phyloP scores from a whole-genome alignment of 2,329 filamentous ascomycete species.

The Diaporthe aspalathi region DNA sequence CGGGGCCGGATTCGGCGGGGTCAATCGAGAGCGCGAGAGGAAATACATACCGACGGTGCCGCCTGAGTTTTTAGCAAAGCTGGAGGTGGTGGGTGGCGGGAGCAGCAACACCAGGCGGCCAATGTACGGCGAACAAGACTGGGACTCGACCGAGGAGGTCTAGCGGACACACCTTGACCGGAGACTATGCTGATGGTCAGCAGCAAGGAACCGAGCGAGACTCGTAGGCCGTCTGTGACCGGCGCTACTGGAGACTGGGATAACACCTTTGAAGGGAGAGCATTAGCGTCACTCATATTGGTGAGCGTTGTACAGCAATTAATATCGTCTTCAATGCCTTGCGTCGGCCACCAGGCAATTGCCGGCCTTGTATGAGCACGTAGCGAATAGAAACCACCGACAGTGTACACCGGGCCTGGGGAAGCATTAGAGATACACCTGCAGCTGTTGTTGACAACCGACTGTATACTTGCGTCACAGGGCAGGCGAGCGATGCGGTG shows the following conservation, averaged over 20 bases:
- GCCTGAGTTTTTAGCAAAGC: conserved; percentile 88
- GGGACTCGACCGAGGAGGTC: conserved; percentile 72
- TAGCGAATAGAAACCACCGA: neutral
- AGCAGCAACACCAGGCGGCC: conserved; percentile 57
- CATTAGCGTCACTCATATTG: conserved; percentile 17
- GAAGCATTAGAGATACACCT: neutral
- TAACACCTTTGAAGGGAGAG: neutral
- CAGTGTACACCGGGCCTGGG: too few species aligned
- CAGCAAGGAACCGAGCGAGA: conserved; percentile 23
- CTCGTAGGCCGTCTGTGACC: conserved; percentile 16
- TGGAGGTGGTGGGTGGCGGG: conserved; percentile 69
- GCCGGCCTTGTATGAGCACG: conserved; percentile 19
- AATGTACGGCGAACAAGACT: conserved; percentile 73
- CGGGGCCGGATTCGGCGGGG: conserved; percentile 91
- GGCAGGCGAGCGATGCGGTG: conserved; percentile 6
- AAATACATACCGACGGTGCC: conserved; percentile 98
- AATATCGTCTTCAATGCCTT: conserved; percentile 28
- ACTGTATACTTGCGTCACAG: conserved; percentile 17
- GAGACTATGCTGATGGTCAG: conserved; percentile 9
- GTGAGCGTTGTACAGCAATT: conserved; percentile 26
- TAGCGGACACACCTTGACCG: conserved; percentile 43
- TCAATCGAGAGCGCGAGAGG: conserved; percentile 89
- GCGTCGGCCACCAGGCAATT: conserved; percentile 4
- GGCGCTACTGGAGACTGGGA: conserved; percentile 10
- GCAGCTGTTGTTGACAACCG: conserved; percentile 5